These are phyloP conservation scores for Cylindrotheca closterium DNA, from an alignment of 108 stramenopile species.

Conservation along the genomic window DNA sequence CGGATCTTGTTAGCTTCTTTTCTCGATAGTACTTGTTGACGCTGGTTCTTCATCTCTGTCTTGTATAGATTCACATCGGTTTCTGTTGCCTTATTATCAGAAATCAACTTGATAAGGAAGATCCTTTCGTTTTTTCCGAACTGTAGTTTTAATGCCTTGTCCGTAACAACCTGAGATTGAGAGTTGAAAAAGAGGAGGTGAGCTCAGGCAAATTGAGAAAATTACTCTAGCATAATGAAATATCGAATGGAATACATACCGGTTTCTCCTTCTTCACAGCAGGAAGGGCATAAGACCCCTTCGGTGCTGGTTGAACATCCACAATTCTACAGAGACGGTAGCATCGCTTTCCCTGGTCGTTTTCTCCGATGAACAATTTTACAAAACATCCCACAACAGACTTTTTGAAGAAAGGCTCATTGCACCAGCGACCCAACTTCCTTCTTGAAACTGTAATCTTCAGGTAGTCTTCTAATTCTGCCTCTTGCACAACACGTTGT, in stretches of 20 bases:
- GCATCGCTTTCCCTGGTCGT: slow-evolving; percentile 71
- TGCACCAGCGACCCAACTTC: slow-evolving; percentile 81
- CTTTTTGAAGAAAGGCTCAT: slow-evolving; percentile 83
- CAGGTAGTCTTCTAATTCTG: slow-evolving; percentile 69
- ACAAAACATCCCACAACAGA: slow-evolving; percentile 78
- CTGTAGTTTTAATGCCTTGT: slow-evolving; percentile 69
- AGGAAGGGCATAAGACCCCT: slow-evolving; percentile 65
- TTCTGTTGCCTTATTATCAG: slow-evolving; percentile 67
- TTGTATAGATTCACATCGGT: slow-evolving; percentile 71
- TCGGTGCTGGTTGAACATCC: slow-evolving; percentile 43
- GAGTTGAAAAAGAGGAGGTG: neutral
- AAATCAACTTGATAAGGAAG: slow-evolving; percentile 77
- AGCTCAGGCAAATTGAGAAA: neutral
- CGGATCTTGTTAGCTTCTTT: slow-evolving; percentile 68
- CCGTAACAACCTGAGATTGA: slow-evolving; percentile 55
- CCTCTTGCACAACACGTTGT: slow-evolving; percentile 45
- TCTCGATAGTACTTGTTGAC: slow-evolving; percentile 53
- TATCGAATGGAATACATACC: slow-evolving; percentile 37
- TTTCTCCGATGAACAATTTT: slow-evolving; percentile 77
- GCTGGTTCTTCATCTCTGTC: slow-evolving; percentile 59
- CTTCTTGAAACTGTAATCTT: slow-evolving; percentile 78
- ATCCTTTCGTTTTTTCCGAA: slow-evolving; percentile 64
- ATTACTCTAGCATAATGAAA: neutral
- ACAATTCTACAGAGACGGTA: slow-evolving; percentile 83
- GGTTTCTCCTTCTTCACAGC: slow-evolving; percentile 60